phyloP scores from a whole-genome alignment of 257 asterid species.

The Leptodermis oblonga region DNA sequence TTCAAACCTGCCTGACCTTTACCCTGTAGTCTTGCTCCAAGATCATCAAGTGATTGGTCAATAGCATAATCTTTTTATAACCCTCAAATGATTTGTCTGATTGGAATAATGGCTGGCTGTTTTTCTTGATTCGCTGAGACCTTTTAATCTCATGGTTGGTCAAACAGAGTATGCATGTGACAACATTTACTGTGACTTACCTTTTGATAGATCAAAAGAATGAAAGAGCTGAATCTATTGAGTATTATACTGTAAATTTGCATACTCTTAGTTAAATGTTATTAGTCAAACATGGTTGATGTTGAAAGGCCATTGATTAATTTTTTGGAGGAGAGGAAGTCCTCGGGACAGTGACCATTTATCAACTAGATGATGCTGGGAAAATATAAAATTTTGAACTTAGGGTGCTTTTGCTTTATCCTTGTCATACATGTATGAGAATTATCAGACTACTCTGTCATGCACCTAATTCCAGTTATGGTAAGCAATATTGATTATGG shows the following conservation, averaged over 20 bases:
- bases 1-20: conserved; percentile 1
- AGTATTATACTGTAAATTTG: background rate
- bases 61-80: too few species aligned
- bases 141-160: background rate
- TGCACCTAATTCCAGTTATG: background rate
- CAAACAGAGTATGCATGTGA: background rate
- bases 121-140: background rate
- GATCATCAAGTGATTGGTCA: background rate
- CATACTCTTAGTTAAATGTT: background rate
- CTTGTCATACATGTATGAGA: background rate
- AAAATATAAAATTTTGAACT: background rate
- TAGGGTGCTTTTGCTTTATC: background rate
- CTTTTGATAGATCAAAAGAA: background rate
- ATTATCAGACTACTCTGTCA: background rate
- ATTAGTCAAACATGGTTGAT: background rate
- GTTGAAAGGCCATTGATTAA: background rate
- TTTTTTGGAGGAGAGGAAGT: background rate
- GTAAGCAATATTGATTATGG: too few species aligned
- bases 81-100: background rate
- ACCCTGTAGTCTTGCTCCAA: background rate
- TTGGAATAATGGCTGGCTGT: background rate
- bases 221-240: background rate
- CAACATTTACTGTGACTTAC: background rate
- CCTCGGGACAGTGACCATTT: background rate
- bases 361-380: background rate